Conservation (phyloP, 306 rosid genomes). For the Rosa lucieae region DNA sequence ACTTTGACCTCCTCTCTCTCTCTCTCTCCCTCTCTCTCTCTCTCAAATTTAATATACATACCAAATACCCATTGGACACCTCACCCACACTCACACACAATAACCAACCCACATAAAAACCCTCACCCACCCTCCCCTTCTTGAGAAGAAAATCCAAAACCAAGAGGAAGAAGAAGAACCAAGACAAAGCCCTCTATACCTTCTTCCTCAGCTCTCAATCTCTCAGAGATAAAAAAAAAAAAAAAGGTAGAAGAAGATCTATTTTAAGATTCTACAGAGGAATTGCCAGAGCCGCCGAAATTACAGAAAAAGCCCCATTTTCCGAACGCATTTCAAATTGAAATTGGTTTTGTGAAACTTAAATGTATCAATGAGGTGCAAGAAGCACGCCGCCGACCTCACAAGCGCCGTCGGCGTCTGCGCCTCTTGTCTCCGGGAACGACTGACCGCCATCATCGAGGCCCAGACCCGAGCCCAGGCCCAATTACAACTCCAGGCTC, state of each 20-base stretch:
- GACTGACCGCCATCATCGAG: conserved; percentile 49
- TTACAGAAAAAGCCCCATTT: background rate
- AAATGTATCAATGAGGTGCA: conserved; percentile 75
- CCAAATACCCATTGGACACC: conserved; percentile 23
- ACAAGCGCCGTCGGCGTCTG: conserved; percentile 80
- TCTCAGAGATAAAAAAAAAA: conserved; percentile 2
- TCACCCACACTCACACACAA: conserved; percentile 19
- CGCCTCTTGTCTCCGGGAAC: conserved; percentile 84
- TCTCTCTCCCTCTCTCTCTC: conserved; percentile 9
- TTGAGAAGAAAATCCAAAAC: background rate
- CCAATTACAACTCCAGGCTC: conserved; percentile 42
- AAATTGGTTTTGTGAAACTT: background rate
- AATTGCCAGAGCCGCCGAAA: background rate
- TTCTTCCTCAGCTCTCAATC: conserved; percentile 17
- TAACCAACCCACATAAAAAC: conserved; percentile 29
- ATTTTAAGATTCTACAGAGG: background rate
- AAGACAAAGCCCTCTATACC: conserved; percentile 30
- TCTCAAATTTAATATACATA: conserved; percentile 31
- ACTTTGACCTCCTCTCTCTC: background rate
- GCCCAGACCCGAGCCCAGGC: conserved; percentile 59
- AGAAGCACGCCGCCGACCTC: conserved; percentile 58
- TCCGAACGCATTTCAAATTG: background rate
- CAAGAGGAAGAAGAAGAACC: conserved; percentile 26
- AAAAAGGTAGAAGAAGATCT: background rate
- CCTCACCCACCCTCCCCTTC: conserved; percentile 23